These are phyloP conservation scores for Magnaporthales sp. DNA, from an alignment of 2,329 filamentous ascomycete species.

Conservation along the genomic window DNA sequence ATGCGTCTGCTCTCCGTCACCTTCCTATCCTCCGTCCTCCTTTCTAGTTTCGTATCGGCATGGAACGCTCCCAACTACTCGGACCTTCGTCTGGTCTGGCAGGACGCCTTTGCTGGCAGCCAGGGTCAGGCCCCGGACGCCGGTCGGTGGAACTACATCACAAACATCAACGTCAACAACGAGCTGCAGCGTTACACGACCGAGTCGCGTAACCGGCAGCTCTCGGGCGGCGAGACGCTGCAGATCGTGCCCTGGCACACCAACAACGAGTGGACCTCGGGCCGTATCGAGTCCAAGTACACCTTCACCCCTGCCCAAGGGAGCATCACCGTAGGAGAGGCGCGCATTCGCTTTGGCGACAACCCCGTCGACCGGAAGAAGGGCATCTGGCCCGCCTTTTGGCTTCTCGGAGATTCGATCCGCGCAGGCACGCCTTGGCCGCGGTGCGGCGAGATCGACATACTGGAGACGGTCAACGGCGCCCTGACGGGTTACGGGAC, in stretches of 20 bases:
- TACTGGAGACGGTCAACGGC: slow-evolving; percentile 41
- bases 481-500: slow-evolving; percentile 35
- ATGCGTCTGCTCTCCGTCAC: background rate
- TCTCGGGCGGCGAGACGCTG: slow-evolving; percentile 38
- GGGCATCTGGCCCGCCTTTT: slow-evolving; percentile 46
- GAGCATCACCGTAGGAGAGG: slow-evolving; percentile 32
- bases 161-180: slow-evolving; percentile 27
- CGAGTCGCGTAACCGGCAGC: slow-evolving; percentile 35
- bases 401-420: slow-evolving; percentile 39
- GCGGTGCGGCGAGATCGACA: slow-evolving; percentile 40
- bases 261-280: slow-evolving; percentile 37
- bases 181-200: slow-evolving; percentile 37
- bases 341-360: slow-evolving; percentile 33
- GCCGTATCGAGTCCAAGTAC: slow-evolving; percentile 37
- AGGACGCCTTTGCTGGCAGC: slow-evolving; percentile 31
- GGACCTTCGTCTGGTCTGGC: slow-evolving; percentile 31
- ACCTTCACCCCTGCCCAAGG: slow-evolving; percentile 33
- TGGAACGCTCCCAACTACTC: slow-evolving; percentile 27
- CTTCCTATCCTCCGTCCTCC: slow-evolving; percentile 18
- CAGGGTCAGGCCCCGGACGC: slow-evolving; percentile 23
- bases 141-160: slow-evolving; percentile 29
- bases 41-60: slow-evolving; percentile 21
- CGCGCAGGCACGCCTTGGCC: slow-evolving; percentile 38
- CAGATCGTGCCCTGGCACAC: slow-evolving; percentile 36
- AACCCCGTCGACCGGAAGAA: slow-evolving; percentile 29